A percentile compares a stretch with the other conserved stretches of the same genome.
These are phyloP conservation scores for Chalara sp. DNA, from an alignment of 2,329 filamentous ascomycete species.

Conservation along the genomic window DNA sequence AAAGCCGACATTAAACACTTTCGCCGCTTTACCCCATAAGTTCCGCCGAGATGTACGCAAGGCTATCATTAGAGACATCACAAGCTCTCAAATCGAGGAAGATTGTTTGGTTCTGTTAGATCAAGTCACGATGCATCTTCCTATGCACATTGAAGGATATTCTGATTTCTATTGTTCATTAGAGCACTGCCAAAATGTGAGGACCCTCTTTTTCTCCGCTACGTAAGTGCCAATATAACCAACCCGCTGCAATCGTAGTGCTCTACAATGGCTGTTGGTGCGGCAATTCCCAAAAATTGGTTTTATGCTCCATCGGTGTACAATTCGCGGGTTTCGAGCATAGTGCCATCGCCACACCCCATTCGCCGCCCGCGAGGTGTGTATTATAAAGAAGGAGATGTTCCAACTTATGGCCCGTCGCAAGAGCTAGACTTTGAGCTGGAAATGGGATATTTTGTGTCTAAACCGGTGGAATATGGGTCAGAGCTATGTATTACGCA, in stretches of 20 bases:
- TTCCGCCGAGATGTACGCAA: slow-evolving; percentile 51
- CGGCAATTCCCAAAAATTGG: slow-evolving; percentile 1
- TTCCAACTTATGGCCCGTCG: slow-evolving; percentile 16
- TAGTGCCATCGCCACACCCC: slow-evolving; percentile 66
- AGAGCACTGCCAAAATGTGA: slow-evolving; percentile 7
- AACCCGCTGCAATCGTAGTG: not conserved
- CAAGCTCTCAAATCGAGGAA: not conserved
- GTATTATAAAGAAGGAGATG: slow-evolving; percentile 9
- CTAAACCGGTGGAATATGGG: slow-evolving; percentile 46
- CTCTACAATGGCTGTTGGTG: slow-evolving; percentile 1
- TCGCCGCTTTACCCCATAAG: slow-evolving; percentile 54
- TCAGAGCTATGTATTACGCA: slow-evolving; percentile 50
- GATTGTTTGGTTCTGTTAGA: slow-evolving; percentile 19
- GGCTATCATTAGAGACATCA: slow-evolving; percentile 43
- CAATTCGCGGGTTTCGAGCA: slow-evolving; percentile 55
- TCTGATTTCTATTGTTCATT: slow-evolving; percentile 52
- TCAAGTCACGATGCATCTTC: slow-evolving; percentile 51
- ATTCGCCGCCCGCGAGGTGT: slow-evolving; percentile 41
- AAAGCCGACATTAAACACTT: slow-evolving; percentile 51
- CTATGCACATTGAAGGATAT: slow-evolving; percentile 62
- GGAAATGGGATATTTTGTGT: slow-evolving; percentile 8
- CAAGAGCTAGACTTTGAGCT: slow-evolving; percentile 27
- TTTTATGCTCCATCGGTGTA: slow-evolving; percentile 37
- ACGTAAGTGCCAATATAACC: not conserved
- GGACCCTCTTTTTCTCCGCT: not conserved